Evolutionary conservation across 1,284 basidiomycete genomes (phyloP).

Genomic region (Limonomyces culmigenus): DNA sequence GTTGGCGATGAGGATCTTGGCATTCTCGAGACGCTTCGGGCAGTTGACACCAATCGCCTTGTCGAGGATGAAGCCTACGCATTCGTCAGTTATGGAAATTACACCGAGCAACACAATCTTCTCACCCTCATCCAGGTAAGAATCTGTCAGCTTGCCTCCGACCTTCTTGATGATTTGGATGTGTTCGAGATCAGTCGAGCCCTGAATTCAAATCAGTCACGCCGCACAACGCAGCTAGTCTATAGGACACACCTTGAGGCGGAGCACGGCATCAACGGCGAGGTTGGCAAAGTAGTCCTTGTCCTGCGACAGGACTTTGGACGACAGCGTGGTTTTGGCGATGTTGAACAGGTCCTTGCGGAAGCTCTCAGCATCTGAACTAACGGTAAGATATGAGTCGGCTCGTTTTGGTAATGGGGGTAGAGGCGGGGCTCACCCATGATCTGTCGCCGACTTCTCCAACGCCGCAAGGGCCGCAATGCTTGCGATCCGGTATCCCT

Average conservation of each 20-base stretch:
- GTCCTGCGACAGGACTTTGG: conserved; percentile 93
- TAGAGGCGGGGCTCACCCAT: conserved; percentile 40
- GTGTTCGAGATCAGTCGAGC: conserved; percentile 93
- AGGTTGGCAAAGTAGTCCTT: conserved; percentile 99
- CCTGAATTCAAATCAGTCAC: conserved; percentile 24
- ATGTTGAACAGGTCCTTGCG: conserved; percentile 91
- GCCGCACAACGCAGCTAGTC: background rate
- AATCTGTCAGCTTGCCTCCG: conserved; percentile 96
- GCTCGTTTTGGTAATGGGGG: background rate
- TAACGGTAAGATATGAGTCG: conserved; percentile 12
- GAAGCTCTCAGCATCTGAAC: conserved; percentile 62
- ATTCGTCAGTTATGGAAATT: background rate
- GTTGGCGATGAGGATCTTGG: conserved; percentile 94
- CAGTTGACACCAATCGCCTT: conserved; percentile 93
- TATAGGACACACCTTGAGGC: conserved; percentile 52
- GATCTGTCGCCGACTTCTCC: conserved; percentile 68
- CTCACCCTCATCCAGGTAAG: conserved; percentile 90
- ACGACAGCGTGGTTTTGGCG: conserved; percentile 88
- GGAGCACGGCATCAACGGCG: conserved; percentile 91
- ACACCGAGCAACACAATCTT: background rate
- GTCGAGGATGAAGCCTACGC: conserved; percentile 87
- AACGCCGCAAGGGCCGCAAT: conserved; percentile 74
- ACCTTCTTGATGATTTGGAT: conserved; percentile 99
- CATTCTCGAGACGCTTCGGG: conserved; percentile 89
- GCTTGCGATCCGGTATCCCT: conserved; percentile 92